Percentiles rank a stretch among this genome's conserved stretches.
Conservation (phyloP, 345 rosid genomes). For the Salix viminalis region DNA sequence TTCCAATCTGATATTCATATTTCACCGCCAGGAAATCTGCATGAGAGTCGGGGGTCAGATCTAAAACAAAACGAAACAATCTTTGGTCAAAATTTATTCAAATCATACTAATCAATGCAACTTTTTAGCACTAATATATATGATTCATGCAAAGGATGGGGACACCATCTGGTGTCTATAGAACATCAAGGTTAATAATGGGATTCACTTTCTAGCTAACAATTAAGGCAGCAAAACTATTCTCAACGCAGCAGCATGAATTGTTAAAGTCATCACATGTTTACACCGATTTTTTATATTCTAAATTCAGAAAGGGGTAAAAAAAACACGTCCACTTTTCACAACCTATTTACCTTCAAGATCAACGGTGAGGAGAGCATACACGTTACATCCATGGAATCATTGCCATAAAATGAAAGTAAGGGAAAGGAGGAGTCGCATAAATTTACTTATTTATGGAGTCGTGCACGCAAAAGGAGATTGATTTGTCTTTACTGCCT, state of each 20-base stretch:
- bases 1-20: background rate
- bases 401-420: background rate
- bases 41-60: conserved; percentile 4
- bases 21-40: conserved; percentile 11
- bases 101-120: background rate
- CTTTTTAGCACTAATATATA: background rate
- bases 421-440: background rate
- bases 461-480: conserved; percentile 66
- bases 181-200: background rate
- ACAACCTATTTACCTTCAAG: background rate
- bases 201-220: background rate
- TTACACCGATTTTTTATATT: too few relatives aligned
- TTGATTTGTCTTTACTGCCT: conserved; percentile 41
- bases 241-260: background rate
- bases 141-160: background rate
- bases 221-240: background rate
- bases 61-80: background rate
- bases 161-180: background rate
- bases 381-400: background rate
- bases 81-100: background rate
- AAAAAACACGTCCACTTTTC: background rate
- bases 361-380: background rate
- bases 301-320: too few relatives aligned
- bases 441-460: conserved; percentile 2
- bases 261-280: too few relatives aligned